Base-by-base conservation (phyloP, 2,329 filamentous ascomycete genomes). In the Aspergillus texensis region DNA sequence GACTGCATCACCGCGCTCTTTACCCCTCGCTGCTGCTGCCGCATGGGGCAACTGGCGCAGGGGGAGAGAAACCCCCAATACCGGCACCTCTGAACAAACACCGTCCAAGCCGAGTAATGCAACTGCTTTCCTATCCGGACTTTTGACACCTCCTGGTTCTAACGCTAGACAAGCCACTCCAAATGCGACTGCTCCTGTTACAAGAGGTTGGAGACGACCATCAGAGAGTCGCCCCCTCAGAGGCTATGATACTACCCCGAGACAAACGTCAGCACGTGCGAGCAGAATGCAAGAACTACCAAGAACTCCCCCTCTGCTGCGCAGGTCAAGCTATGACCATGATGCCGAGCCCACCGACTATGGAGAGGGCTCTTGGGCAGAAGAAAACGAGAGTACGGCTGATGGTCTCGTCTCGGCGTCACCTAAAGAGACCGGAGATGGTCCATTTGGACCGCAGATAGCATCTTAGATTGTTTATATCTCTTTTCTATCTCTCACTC, bases 21-120 rank as follows among this genome's bases (percentile, higher is more conserved):
- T 96, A 19, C 92, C 92, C 6, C 90, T 96, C 74, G 91, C 90
- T 4, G 90, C 97, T 28, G 92, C 93, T n/a, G 93, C 93, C n/a
- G 94, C 93, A n/a, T 96, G 94, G 88, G 94, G 93, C 54, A 97
- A 90, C 77, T 97, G 94, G 94, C 89, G 94, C 58, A 94, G 91
- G 75, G 87, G 85, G 19, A 85, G 83, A 70, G 86, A 87, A 61
- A 79, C 79, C 6, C 79, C 80, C 19, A 81, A 84, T 50, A 82
- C 87, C 58, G 70, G 70, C 48, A 32, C 48, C 34, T 75, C 72
- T 16, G 76, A 81, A 69, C 80, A 76, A 52, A 91, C 89, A 0
- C 89, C 89, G 6, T 89, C 89, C 10, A 88, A 86, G 71, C 81
- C 82, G 50, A 85, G 78, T 63, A 77, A 71, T 4, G 83, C 88